Conservation (phyloP, 352 stramenopile genomes). For the Phytophthora lateralis region DNA sequence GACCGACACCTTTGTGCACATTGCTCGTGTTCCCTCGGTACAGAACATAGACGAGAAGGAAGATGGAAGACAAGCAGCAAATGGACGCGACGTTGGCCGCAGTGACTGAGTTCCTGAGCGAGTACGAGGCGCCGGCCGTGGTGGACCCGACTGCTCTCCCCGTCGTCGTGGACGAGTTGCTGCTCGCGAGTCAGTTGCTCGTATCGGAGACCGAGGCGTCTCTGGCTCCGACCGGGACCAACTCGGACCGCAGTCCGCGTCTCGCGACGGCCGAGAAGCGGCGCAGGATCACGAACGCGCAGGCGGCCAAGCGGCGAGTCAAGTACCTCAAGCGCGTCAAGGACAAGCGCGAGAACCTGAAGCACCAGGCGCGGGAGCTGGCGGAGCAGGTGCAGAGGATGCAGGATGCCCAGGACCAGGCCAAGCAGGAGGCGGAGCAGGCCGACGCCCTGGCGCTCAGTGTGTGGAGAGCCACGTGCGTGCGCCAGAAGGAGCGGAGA, state of each 20-base stretch:
- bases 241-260: neutral
- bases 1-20: neutral
- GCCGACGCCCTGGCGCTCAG: constrained; percentile 19
- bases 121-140: constrained; percentile 16
- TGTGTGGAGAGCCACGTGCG: constrained; percentile 25
- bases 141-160: neutral
- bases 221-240: constrained; percentile 12
- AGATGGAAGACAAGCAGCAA: constrained; percentile 30
- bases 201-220: constrained; percentile 26
- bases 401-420: constrained; percentile 14
- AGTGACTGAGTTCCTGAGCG: constrained; percentile 27
- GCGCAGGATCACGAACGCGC: constrained; percentile 33
- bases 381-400: constrained; percentile 9
- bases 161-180: constrained; percentile 10
- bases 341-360: constrained; percentile 27
- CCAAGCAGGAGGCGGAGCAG: constrained; percentile 20
- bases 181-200: constrained; percentile 22
- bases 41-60: constrained; percentile 23
- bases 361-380: constrained; percentile 8
- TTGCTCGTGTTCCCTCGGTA: neutral
- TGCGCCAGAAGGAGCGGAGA: constrained; percentile 31
- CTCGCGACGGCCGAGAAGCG: constrained; percentile 16
- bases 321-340: constrained; percentile 34
- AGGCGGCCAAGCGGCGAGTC: constrained; percentile 30
- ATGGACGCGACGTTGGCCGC: constrained; percentile 28